Conservation (phyloP, 257 asterid species). For the Solanum paucissectum region DNA sequence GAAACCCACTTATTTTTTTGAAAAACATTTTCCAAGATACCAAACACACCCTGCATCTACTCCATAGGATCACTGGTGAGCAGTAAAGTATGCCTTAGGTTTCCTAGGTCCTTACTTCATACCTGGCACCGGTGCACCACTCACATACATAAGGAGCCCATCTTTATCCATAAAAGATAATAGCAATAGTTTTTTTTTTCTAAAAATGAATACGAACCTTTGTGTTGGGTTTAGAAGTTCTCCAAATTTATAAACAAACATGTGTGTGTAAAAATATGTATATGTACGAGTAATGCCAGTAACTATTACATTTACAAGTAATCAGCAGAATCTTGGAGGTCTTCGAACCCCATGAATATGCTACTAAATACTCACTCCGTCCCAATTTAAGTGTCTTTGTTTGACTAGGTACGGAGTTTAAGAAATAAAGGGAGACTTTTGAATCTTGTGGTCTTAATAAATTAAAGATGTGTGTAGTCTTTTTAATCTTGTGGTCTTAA, state of each 20-base stretch:
- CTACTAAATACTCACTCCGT: not conserved
- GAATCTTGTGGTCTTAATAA: not conserved
- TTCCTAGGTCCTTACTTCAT: too few species aligned
- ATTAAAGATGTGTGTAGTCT: not conserved
- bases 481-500: not conserved
- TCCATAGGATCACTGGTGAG: not conserved
- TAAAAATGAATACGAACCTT: not conserved
- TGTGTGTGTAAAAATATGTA: not conserved
- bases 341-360: not conserved
- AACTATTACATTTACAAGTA: not conserved
- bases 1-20: not conserved
- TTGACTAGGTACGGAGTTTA: not conserved
- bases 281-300: not conserved
- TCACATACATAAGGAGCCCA: not conserved
- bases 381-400: not conserved
- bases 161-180: not conserved
- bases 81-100: not conserved
- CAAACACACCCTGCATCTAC: not conserved
- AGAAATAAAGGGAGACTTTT: not conserved
- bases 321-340: not conserved
- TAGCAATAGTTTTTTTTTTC: not conserved
- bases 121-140: not conserved
- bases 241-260: not conserved
- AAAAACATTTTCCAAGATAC: not conserved
- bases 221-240: not conserved